Evolutionary conservation across 768 basidiomycete species (phyloP).

Genomic region (Sistotremastrum niveocremeum): DNA sequence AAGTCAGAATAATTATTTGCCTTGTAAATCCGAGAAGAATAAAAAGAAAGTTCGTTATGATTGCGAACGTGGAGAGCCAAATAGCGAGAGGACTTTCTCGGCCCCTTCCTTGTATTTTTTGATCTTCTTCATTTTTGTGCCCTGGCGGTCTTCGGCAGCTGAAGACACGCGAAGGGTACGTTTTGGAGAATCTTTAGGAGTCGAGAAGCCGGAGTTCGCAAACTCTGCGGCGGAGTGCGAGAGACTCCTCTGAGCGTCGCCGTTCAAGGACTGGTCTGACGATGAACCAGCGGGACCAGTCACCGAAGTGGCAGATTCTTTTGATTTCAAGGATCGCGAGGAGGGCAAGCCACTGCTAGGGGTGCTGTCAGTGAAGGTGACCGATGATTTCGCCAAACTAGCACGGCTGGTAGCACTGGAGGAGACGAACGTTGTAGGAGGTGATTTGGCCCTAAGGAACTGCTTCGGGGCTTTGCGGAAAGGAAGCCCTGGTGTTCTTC

Average conservation of each 20-base stretch:
- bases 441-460: slow-evolving; percentile 63
- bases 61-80: slow-evolving; percentile 53
- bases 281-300: slow-evolving; percentile 50
- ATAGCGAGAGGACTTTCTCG: slow-evolving; percentile 73
- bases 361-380: slow-evolving; percentile 51
- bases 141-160: slow-evolving; percentile 34
- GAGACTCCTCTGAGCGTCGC: slow-evolving; percentile 19
- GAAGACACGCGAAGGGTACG: slow-evolving; percentile 14
- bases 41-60: slow-evolving; percentile 3
- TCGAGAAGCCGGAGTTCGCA: neutral
- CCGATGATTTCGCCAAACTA: slow-evolving; percentile 30
- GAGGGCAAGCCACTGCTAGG: slow-evolving; percentile 23
- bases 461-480: slow-evolving; percentile 62
- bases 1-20: too few relatives aligned
- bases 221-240: neutral
- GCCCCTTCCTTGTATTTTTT: slow-evolving; percentile 83
- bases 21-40: too few relatives aligned
- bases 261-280: slow-evolving; percentile 55
- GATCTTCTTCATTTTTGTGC: slow-evolving; percentile 57
- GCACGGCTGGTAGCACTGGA: slow-evolving; percentile 38
- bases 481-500: slow-evolving; percentile 51
- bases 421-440: slow-evolving; percentile 29
- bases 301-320: slow-evolving; percentile 65
- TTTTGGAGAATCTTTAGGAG: slow-evolving; percentile 19
- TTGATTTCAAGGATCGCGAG: slow-evolving; percentile 66